phyloP scores from a whole-genome alignment of 2,329 filamentous ascomycete genomes.

The Diplocarpon mali region DNA sequence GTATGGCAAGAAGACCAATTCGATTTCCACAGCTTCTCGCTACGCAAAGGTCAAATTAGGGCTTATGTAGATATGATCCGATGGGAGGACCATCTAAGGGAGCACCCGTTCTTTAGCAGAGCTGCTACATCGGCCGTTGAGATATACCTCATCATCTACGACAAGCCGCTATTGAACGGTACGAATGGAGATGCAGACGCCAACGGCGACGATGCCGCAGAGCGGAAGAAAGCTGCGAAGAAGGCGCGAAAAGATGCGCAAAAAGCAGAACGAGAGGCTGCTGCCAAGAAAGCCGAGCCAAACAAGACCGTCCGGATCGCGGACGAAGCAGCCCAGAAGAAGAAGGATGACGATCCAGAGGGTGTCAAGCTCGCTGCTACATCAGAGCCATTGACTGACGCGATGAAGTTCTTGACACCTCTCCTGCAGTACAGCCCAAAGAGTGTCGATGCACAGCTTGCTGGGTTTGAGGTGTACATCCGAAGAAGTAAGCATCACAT shows the following conservation, averaged over 20 bases:
- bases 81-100: constrained; percentile 85
- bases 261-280: constrained; percentile 64
- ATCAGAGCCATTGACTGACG: constrained; percentile 70
- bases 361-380: constrained; percentile 74
- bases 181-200: constrained; percentile 42
- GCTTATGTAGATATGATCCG: constrained; percentile 93
- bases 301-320: constrained; percentile 53
- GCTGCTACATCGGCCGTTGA: constrained; percentile 73
- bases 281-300: constrained; percentile 73
- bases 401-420: constrained; percentile 74
- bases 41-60: constrained; percentile 92
- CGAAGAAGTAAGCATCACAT: constrained; percentile 56
- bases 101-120: constrained; percentile 86
- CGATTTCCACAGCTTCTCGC: constrained; percentile 94
- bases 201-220: constrained; percentile 45
- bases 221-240: constrained; percentile 79
- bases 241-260: constrained; percentile 78
- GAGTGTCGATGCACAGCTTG: constrained; percentile 69
- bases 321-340: constrained; percentile 58
- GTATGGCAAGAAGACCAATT: constrained; percentile 98
- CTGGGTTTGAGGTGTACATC: constrained; percentile 84
- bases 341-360: constrained; percentile 81
- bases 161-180: constrained; percentile 58
- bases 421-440: constrained; percentile 74
- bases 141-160: constrained; percentile 69